Conservation (phyloP, 192 early-diverging fungal species). For the Coemansia brasiliensis region DNA sequence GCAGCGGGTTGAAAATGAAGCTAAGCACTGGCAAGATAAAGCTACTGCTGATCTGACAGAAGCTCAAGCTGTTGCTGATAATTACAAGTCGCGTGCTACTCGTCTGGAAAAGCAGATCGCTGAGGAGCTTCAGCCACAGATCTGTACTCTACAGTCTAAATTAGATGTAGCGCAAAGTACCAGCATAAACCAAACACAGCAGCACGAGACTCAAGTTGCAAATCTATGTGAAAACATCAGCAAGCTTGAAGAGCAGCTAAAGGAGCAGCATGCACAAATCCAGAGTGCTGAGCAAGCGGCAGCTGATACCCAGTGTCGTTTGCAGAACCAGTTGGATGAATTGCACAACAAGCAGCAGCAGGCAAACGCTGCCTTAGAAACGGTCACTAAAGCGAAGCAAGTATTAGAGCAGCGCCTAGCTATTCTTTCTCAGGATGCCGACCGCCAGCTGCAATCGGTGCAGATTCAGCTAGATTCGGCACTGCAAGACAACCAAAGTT, state of each 20-base stretch:
- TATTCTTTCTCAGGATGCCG: background rate
- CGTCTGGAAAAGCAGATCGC: slow-evolving; percentile 1
- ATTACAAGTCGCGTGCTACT: background rate
- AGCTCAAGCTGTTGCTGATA: no score
- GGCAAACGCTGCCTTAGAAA: background rate
- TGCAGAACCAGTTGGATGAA: slow-evolving; percentile 14
- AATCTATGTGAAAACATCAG: background rate
- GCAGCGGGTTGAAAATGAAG: background rate
- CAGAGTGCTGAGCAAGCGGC: slow-evolving; percentile 5
- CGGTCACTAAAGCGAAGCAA: background rate
- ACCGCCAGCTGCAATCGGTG: background rate
- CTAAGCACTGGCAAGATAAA: background rate
- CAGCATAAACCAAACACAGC: background rate
- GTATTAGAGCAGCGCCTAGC: slow-evolving; percentile 2
- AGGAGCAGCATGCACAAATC: background rate
- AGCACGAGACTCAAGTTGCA: background rate
- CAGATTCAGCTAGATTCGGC: slow-evolving; percentile 1
- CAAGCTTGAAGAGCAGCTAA: slow-evolving; percentile 1
- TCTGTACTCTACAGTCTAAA: background rate
- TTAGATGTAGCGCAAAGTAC: background rate
- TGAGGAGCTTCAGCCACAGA: slow-evolving; percentile 4
- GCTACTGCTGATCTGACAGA: no score
- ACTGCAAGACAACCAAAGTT: background rate
- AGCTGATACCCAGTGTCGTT: background rate
- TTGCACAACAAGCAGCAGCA: background rate